Percentiles rank a stretch among this genome's conserved stretches.
These are phyloP conservation scores for Mollisia scopiformis DNA, from an alignment of 2,329 filamentous ascomycete species.

Conservation along the genomic window DNA sequence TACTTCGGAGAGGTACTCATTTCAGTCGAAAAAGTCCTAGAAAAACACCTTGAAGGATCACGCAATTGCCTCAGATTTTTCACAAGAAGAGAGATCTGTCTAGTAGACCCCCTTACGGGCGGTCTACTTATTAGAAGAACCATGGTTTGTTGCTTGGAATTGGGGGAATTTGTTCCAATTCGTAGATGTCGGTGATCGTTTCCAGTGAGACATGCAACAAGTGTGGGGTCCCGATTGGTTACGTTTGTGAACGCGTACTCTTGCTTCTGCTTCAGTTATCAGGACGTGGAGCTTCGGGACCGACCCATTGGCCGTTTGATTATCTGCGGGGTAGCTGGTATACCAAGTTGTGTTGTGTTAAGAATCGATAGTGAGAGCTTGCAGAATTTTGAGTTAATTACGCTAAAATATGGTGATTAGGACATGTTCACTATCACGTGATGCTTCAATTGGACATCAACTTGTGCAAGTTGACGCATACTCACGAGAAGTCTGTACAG, in stretches of 20 bases:
- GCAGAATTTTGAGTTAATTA: background rate
- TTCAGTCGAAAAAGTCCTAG: conserved; percentile 3
- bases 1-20: conserved; percentile 36
- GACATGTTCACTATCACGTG: background rate
- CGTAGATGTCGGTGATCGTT: background rate
- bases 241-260: background rate
- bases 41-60: conserved; percentile 1
- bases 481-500: no score
- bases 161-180: background rate
- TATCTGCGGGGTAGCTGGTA: background rate
- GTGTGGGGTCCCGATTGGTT: background rate
- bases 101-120: background rate
- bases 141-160: background rate
- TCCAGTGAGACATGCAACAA: background rate
- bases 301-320: background rate
- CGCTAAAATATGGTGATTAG: no score
- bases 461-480: no score
- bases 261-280: background rate
- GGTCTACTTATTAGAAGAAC: conserved; percentile 1
- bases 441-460: no score
- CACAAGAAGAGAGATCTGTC: background rate
- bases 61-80: background rate
- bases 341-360: background rate
- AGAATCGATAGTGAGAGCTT: background rate
- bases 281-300: background rate